Percentiles rank a stretch among this genome's conserved stretches.
These are phyloP conservation scores for Mentha longifolia DNA, from an alignment of 257 asterid species.

Conservation along the genomic window DNA sequence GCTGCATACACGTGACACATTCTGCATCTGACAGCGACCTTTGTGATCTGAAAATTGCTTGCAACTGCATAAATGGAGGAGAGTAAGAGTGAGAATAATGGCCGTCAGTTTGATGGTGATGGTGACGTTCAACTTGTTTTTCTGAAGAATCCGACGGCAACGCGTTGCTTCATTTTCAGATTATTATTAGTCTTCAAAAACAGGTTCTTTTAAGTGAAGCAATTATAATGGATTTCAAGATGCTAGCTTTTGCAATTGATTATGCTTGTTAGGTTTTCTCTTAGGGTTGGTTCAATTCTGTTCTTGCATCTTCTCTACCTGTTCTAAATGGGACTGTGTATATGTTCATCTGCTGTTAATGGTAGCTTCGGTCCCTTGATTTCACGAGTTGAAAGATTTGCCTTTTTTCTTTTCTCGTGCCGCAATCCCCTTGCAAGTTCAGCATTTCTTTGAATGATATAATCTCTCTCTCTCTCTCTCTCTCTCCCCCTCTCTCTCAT, in stretches of 20 bases:
- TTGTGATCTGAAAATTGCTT: neutral
- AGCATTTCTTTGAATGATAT: no score
- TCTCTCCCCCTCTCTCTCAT: no score
- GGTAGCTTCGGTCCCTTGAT: no score
- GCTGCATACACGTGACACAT: no score
- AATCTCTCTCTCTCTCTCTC: no score
- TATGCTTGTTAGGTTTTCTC: conserved; percentile 4
- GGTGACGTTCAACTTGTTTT: conserved; percentile 56
- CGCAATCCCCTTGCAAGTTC: neutral
- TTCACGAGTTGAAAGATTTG: no score
- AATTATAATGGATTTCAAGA: neutral
- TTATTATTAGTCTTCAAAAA: conserved; percentile 75
- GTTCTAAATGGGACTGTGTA: no score
- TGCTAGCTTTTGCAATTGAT: conserved; percentile 1
- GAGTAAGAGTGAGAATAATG: neutral
- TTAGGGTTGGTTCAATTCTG: neutral
- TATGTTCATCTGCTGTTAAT: no score
- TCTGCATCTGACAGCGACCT: no score
- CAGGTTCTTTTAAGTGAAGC: conserved; percentile 49
- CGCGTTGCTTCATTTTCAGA: conserved; percentile 71
- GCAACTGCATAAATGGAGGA: conserved; percentile 31
- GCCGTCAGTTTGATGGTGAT: conserved; percentile 24
- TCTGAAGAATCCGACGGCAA: conserved; percentile 72
- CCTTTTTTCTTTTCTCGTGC: neutral
- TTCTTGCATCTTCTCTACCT: neutral